Evolutionary conservation across 202 grass and related monocot genomes (phyloP), one percentile per base, ranked within the genome.

Genomic region (Elaeis oleifera): DNA sequence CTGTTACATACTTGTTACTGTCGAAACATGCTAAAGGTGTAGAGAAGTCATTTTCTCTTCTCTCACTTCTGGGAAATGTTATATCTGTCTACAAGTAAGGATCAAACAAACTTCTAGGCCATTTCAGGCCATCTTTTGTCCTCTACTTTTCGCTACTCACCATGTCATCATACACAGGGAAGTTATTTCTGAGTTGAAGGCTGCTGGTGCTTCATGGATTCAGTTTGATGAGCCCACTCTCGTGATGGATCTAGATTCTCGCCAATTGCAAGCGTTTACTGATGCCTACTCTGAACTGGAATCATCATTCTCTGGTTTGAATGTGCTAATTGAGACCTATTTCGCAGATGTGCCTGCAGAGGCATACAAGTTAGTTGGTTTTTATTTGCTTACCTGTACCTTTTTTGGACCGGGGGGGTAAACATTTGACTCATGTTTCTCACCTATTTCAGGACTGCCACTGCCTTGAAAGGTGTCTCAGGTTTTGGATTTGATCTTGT

Each of bases 101-200:
- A 60, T 31, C 25, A 23, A 32, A 60, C 58, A 28, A 32, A 16
- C 14, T 17, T 17, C 28, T 32, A 60, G 26, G 26, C 16, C 15
- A 60, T 60, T 60, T 16, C 27, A 32, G 25, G 17, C 31, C 58
- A 32, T 60, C 24, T 60, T 8, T 4, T 17, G 15, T 60, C 20
- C 53, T 55, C 4, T 55, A 19, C 5, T 21, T 55, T 27, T 9
- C n/a, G 1, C 1, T 60, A 9, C 5, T 44, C 6, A 54, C 8
- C 16, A 29, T 55, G 36, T 25, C 16, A 13, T 53, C 19, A 15
- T 50, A 20, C 58, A 20, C 76, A 96, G 91, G 87, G 79, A 88
- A 78, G 91, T 90, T 73, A 90, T 90, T 85, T 57, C 76, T 76
- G 87, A 96, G 71, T 52, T 96, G 59, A 96, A 90, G 79, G 78